A percentile compares a stretch with the other conserved stretches of the same genome.
Conservation (phyloP, 2,329 filamentous ascomycete species). For the Raffaelea arxii region DNA sequence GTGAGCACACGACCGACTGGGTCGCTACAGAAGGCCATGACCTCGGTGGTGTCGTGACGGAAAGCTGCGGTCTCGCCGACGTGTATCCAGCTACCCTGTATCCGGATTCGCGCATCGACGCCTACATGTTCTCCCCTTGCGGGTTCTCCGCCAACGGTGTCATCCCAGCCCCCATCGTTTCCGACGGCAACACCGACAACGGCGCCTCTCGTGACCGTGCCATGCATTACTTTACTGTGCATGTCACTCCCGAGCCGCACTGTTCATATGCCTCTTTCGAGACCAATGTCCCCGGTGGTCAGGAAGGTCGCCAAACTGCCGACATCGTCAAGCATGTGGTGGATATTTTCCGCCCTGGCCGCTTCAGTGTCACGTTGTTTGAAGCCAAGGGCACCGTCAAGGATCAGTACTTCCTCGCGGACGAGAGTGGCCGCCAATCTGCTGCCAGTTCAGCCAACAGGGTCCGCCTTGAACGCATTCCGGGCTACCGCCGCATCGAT, state of each 20-base stretch:
- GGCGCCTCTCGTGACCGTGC: constrained; percentile 36
- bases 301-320: constrained; percentile 77
- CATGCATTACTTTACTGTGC: constrained; percentile 89
- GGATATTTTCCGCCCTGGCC: constrained; percentile 91
- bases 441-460: too few species aligned
- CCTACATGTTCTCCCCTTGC: constrained; percentile 92
- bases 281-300: constrained; percentile 87
- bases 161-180: constrained; percentile 63
- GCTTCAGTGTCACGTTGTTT: constrained; percentile 94
- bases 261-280: constrained; percentile 98
- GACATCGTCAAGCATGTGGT: constrained; percentile 93
- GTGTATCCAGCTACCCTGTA: constrained; percentile 83
- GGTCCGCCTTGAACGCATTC: constrained; percentile 62
- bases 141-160: constrained; percentile 97
- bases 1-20: constrained; percentile 47
- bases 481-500: constrained; percentile 82
- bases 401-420: constrained; percentile 17
- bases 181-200: constrained; percentile 29
- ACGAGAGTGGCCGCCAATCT: constrained; percentile 5
- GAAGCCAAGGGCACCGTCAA: constrained; percentile 59
- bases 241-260: constrained; percentile 93
- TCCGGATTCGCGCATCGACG: constrained; percentile 86
- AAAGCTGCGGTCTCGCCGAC: constrained; percentile 77
- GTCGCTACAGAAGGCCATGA: constrained; percentile 89
- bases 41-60: constrained; percentile 83